Evolutionary conservation across 768 basidiomycete species (phyloP), one percentile per base, ranked within the genome.

Genomic region (Mycena capillaripes): DNA sequence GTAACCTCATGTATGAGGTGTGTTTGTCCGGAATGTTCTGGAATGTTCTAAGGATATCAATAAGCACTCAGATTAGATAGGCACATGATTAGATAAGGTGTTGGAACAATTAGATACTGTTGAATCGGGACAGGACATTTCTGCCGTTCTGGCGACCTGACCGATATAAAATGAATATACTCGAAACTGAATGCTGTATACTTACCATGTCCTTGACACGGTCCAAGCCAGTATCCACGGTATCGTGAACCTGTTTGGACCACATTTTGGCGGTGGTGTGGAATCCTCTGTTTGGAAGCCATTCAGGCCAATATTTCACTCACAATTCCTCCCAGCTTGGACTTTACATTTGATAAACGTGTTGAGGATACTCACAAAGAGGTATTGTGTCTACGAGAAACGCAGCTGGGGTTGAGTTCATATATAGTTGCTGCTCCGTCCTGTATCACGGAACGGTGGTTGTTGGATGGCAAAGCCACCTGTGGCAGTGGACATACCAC

Each of bases 281-380:
- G 44, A 71, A 59, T 27, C 63, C 46, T 23, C 40, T 46, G 12
- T 65, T 65, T 0, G 71, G 71, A 9, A 72, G 19, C 71, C 71
- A 66, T 25, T 53, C 65, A 21, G 71, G 71, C 71, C 65, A 72
- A 34, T 64, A 61, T 1, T 65, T 65, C 21, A 67, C 71, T 66
- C 10, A 21, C 10, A 16, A 57, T 36, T 56, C 32, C 34, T 25
- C 19, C 55, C 34, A 36, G 32, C n/a, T n/a, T n/a, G n/a, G n/a
- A n/a, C n/a, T n/a, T n/a, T n/a, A 21, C 29, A 55, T 34, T n/a
- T 57, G 7, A 17, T 23, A n/a, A 57, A 34, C 30, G 27, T 53
- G n/a, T 36, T 32, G 21, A 32, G 7, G 38, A 0, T 21, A 60
- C 63, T 32, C 23, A 71, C 70, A 46, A 34, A 59, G 29, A 16